Evolutionary conservation across 306 rosid species (phyloP).

Genomic region (Fagus crenata): DNA sequence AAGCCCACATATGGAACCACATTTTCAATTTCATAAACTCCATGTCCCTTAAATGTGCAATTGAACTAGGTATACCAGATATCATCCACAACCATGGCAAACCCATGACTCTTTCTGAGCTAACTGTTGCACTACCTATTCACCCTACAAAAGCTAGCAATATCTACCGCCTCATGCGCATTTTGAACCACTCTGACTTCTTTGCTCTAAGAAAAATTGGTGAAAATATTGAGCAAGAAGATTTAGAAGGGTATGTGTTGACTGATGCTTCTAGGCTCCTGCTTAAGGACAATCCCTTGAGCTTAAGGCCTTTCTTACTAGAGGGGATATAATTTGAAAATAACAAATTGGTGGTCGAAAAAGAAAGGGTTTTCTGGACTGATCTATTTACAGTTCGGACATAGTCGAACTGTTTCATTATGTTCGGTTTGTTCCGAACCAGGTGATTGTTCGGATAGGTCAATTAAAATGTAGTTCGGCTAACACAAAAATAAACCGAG

Average conservation of each 20-base stretch:
- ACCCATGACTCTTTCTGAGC: conserved; percentile 28
- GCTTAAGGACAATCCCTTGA: conserved; percentile 21
- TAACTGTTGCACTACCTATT: conserved; percentile 15
- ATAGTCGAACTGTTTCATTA: too few relatives aligned
- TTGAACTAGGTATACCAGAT: too few relatives aligned
- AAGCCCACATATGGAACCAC: conserved; percentile 29
- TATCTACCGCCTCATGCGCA: conserved; percentile 35
- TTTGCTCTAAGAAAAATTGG: not conserved
- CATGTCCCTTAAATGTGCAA: too few relatives aligned
- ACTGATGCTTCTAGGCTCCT: conserved; percentile 32
- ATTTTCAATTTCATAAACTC: not conserved
- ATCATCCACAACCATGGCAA: conserved; percentile 23
- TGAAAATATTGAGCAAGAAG: not conserved
- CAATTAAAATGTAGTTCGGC: too few relatives aligned
- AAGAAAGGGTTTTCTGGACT: too few relatives aligned
- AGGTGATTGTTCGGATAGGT: too few relatives aligned
- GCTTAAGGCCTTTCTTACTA: conserved; percentile 18
- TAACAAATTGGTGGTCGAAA: too few relatives aligned
- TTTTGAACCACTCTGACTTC: conserved; percentile 34
- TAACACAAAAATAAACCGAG: too few relatives aligned
- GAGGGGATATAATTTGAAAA: too few relatives aligned
- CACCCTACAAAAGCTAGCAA: conserved; percentile 12
- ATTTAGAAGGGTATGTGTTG: conserved; percentile 10
- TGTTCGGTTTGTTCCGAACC: too few relatives aligned
- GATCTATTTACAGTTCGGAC: too few relatives aligned